Percentiles rank a stretch among this genome's conserved stretches.
Conservation (phyloP, 2,329 filamentous ascomycete species). For the Intubia oerlemansii region DNA sequence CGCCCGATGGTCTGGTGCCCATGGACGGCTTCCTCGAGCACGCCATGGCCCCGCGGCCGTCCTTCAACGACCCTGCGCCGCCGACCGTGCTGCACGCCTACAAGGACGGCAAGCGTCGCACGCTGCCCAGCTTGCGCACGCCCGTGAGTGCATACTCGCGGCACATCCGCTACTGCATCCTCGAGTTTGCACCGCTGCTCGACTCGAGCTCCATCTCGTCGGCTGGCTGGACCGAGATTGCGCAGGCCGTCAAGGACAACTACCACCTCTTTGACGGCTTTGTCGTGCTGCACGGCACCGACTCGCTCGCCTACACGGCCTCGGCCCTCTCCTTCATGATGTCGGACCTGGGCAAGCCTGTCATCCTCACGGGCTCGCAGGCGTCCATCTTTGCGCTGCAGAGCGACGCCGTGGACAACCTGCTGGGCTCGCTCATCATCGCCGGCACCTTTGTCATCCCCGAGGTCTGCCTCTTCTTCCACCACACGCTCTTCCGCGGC, state of each 20-base stretch:
- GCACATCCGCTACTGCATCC: constrained; percentile 62
- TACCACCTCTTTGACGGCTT: constrained; percentile 82
- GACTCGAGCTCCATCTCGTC: constrained; percentile 84
- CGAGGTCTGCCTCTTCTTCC: constrained; percentile 86
- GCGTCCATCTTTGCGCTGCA: constrained; percentile 80
- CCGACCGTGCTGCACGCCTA: constrained; percentile 26
- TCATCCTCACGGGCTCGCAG: constrained; percentile 66
- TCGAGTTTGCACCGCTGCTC: constrained; percentile 67
- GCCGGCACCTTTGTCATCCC: constrained; percentile 85
- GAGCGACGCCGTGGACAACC: constrained; percentile 78
- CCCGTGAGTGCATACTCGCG: constrained; percentile 62
- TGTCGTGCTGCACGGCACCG: constrained; percentile 76
- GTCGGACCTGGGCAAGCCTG: constrained; percentile 72
- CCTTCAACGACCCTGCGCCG: constrained; percentile 60
- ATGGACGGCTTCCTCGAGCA: constrained; percentile 61
- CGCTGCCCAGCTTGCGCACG: constrained; percentile 52
- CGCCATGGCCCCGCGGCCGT: constrained; percentile 61
- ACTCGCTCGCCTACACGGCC: constrained; percentile 74
- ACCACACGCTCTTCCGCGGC: constrained; percentile 73
- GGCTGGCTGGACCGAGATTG: constrained; percentile 69
- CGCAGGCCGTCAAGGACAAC: constrained; percentile 57
- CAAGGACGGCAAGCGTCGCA: constrained; percentile 24
- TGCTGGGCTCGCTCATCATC: constrained; percentile 71
- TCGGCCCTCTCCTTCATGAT: constrained; percentile 90
- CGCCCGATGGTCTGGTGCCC: constrained; percentile 59